These are phyloP conservation scores for Myxozyma lipomycoides DNA, from an alignment of 805 yeast species.

Conservation along the genomic window DNA sequence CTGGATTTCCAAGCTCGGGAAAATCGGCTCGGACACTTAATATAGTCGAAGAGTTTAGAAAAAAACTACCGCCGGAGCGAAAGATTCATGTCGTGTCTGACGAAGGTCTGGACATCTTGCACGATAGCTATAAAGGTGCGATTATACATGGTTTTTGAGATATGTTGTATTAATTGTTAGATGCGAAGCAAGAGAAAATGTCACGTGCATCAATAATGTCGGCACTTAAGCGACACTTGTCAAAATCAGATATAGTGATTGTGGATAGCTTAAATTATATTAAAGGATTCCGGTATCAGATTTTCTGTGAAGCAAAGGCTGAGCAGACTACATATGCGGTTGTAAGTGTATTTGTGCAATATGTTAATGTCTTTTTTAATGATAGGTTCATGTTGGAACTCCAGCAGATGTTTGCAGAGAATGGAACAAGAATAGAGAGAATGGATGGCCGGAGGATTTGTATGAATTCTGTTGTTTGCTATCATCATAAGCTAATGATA, in stretches of 20 bases:
- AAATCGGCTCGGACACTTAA: constrained; percentile 69
- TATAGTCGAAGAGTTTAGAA: constrained; percentile 48
- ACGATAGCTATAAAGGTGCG: constrained; percentile 52
- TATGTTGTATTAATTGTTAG: constrained; percentile 35
- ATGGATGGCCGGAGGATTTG: constrained; percentile 29
- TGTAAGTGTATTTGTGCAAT: constrained; percentile 16
- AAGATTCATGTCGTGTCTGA: constrained; percentile 71
- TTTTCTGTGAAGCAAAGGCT: constrained; percentile 89
- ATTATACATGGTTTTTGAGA: not conserved
- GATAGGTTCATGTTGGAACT: constrained; percentile 59
- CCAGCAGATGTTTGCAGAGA: constrained; percentile 58
- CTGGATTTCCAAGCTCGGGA: constrained; percentile 85
- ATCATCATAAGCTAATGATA: not conserved
- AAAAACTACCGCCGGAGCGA: constrained; percentile 50
- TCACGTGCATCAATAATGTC: constrained; percentile 81
- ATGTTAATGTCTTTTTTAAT: not conserved
- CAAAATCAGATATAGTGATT: constrained; percentile 67
- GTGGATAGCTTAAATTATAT: constrained; percentile 85
- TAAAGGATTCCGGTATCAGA: constrained; percentile 91
- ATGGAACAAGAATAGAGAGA: constrained; percentile 48
- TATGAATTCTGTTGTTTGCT: not conserved
- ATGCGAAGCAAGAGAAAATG: constrained; percentile 71
- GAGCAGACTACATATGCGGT: constrained; percentile 77
- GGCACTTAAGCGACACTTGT: constrained; percentile 78
- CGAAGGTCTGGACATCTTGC: constrained; percentile 68